phyloP scores from a whole-genome alignment of 2,329 filamentous ascomycete genomes.

The Cercospora citrullina region DNA sequence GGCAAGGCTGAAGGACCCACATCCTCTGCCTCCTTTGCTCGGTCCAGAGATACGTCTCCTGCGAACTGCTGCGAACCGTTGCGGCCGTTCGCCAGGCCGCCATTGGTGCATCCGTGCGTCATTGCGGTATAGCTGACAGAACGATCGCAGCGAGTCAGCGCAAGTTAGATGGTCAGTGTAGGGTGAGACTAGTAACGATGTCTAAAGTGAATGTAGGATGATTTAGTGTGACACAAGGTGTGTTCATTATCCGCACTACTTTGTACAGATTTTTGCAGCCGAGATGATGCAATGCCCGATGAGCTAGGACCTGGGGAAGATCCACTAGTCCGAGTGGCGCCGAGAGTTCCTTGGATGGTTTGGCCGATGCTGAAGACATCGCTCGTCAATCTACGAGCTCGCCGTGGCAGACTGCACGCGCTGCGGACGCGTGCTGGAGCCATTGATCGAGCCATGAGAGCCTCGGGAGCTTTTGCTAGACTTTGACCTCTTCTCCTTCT shows the following conservation, averaged over 20 bases:
- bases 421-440: conserved; percentile 11
- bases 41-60: conserved; percentile 24
- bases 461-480: conserved; percentile 13
- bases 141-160: background rate
- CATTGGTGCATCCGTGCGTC: background rate
- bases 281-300: conserved; percentile 12
- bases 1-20: conserved; percentile 25
- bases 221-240: background rate
- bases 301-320: conserved; percentile 16
- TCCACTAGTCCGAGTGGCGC: conserved; percentile 18
- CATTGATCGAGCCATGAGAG: conserved; percentile 9
- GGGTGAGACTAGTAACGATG: background rate
- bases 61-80: background rate
- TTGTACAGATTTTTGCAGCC: conserved; percentile 6
- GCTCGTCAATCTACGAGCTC: conserved; percentile 2
- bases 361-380: background rate
- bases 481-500: conserved; percentile 32
- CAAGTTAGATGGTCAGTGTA: background rate
- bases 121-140: background rate
- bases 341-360: conserved; percentile 2
- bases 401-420: conserved; percentile 14
- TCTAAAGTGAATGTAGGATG: background rate
- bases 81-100: background rate
- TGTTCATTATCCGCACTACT: conserved; percentile 2
- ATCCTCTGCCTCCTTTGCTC: conserved; percentile 42